phyloP scores from a whole-genome alignment of 176 grass and related monocot species.

The Eragrostis nindensis region DNA sequence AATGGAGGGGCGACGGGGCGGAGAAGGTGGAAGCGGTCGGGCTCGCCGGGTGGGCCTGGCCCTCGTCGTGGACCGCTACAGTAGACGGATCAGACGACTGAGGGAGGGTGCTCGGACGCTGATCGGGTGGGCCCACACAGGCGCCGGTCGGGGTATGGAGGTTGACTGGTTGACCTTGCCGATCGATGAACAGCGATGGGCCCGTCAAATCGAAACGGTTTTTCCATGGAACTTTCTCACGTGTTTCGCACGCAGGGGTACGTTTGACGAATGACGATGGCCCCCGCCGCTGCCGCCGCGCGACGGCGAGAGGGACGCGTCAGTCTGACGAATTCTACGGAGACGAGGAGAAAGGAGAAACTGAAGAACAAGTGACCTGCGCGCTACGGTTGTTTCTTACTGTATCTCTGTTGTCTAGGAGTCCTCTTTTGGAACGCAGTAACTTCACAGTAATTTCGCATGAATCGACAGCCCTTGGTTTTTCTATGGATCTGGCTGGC shows the following conservation, averaged over 20 bases:
- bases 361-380: no score
- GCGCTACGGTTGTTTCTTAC: no score
- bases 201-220: not conserved
- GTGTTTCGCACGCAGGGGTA: no score
- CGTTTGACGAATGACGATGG: no score
- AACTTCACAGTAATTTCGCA: no score
- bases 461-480: no score
- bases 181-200: not conserved
- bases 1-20: conserved; percentile 30
- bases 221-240: not conserved
- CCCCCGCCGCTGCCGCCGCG: no score
- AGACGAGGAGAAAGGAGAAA: no score
- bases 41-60: not conserved
- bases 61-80: not conserved
- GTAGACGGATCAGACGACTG: conserved; percentile 29
- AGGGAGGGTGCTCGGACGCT: not conserved
- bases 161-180: conserved; percentile 1
- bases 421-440: no score
- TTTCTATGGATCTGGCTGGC: no score
- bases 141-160: conserved; percentile 8
- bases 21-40: conserved; percentile 43
- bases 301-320: not conserved
- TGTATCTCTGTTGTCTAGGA: no score
- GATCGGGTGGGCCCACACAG: conserved; percentile 21
- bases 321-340: not conserved